Percentiles rank a stretch among this genome's conserved stretches.
Conservation (phyloP, 257 asterid genomes). For the Solanum appendiculatum region DNA sequence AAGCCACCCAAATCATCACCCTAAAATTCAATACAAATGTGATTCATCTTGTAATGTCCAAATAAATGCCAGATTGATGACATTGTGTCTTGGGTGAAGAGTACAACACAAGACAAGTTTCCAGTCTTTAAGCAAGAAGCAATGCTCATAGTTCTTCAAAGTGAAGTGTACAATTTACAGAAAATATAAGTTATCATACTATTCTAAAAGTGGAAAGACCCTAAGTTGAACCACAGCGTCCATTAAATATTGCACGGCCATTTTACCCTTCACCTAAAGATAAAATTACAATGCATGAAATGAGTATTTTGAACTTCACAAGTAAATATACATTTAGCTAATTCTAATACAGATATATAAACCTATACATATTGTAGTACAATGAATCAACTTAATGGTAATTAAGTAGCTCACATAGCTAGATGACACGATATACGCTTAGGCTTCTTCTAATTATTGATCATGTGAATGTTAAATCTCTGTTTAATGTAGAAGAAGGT, state of each 20-base stretch:
- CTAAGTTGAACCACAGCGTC: background rate
- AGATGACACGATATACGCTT: background rate
- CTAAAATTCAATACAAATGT: constrained; percentile 4
- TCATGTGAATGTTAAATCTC: background rate
- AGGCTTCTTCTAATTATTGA: background rate
- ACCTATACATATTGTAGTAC: background rate
- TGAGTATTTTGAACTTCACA: background rate
- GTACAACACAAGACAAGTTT: background rate
- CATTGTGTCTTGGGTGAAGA: background rate
- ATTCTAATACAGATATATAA: background rate
- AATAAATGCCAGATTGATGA: background rate
- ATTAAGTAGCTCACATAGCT: background rate
- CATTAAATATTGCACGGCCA: background rate
- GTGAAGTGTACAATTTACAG: background rate
- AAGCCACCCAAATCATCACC: constrained; percentile 23
- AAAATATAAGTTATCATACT: background rate
- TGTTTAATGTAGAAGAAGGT: background rate
- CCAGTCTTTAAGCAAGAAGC: background rate
- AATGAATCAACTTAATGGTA: background rate
- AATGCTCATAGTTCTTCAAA: background rate
- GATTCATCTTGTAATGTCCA: background rate
- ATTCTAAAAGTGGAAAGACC: background rate
- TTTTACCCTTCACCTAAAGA: background rate
- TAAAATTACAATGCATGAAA: background rate
- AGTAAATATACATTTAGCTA: background rate